Conservation (phyloP, 352 stramenopile genomes). For the Nothophytophthora sp. region DNA sequence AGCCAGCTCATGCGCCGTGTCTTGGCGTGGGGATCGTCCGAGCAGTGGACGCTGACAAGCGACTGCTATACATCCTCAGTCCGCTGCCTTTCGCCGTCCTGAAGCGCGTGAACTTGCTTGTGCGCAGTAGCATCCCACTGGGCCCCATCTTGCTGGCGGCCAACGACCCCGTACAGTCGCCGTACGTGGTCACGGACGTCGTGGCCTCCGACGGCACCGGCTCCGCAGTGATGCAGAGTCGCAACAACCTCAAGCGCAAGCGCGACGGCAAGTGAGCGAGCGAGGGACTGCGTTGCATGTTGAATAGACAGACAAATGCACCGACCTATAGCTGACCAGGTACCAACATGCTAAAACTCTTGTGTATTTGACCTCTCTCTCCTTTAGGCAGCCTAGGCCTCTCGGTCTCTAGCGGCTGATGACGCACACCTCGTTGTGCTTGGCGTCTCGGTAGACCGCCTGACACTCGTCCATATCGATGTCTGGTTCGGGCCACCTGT, state of each 20-base stretch:
- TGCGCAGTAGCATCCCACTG: slow-evolving; percentile 67
- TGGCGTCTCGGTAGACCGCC: slow-evolving; percentile 35
- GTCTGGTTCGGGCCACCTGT: slow-evolving; percentile 24
- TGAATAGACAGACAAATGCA: too few relatives aligned
- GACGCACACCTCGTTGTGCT: slow-evolving; percentile 47
- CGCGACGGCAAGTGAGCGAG: slow-evolving; percentile 49
- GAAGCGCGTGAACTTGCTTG: slow-evolving; percentile 69
- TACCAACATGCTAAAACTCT: too few relatives aligned
- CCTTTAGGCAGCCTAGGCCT: slow-evolving; percentile 11
- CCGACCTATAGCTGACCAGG: too few relatives aligned
- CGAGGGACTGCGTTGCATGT: background rate
- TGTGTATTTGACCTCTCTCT: background rate
- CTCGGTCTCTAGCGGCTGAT: slow-evolving; percentile 40
- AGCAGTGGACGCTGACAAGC: slow-evolving; percentile 49
- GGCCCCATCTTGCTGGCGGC: slow-evolving; percentile 55
- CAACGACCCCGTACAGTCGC: slow-evolving; percentile 39
- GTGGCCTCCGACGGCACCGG: slow-evolving; percentile 73
- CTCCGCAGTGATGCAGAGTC: slow-evolving; percentile 79
- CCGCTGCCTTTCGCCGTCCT: slow-evolving; percentile 57
- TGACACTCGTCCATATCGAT: slow-evolving; percentile 46
- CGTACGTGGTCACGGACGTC: slow-evolving; percentile 74
- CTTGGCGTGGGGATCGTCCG: slow-evolving; percentile 71
- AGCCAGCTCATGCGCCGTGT: slow-evolving; percentile 58
- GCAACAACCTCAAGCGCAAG: slow-evolving; percentile 89
- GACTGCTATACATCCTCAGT: slow-evolving; percentile 69